phyloP scores from a whole-genome alignment of 139 green algal species.

The Chlamydomonas sp. region DNA sequence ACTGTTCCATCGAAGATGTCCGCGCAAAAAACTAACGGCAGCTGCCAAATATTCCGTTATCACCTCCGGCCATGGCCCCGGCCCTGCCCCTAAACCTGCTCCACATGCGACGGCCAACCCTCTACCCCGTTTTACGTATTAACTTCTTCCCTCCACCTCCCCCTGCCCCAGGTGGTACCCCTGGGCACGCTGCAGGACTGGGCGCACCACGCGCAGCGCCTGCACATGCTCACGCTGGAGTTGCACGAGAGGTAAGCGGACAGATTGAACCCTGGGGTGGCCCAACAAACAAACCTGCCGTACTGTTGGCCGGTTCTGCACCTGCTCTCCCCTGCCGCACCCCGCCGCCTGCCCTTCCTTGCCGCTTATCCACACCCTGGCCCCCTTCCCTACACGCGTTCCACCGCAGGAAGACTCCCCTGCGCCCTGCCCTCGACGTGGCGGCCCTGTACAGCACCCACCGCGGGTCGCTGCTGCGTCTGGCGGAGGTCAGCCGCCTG shows the following conservation, averaged over 20 bases:
- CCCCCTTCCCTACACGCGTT: too few species aligned
- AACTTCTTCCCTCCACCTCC: neutral
- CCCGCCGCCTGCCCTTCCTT: too few species aligned
- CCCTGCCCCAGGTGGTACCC: slow-evolving; percentile 26
- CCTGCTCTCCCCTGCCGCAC: too few species aligned
- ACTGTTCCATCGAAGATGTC: too few species aligned
- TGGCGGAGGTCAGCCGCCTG: slow-evolving; percentile 4
- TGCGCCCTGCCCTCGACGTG: neutral
- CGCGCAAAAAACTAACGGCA: too few species aligned
- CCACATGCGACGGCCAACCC: neutral
- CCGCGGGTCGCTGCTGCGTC: neutral
- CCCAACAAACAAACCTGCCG: too few species aligned
- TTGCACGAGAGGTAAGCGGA: slow-evolving; percentile 12
- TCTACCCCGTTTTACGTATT: too few species aligned
- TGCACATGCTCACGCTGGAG: slow-evolving; percentile 33
- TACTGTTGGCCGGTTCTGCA: too few species aligned
- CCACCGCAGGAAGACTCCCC: neutral
- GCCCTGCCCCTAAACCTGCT: neutral
- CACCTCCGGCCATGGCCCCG: neutral
- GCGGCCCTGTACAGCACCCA: slow-evolving; percentile 3
- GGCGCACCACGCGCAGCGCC: neutral
- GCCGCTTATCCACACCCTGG: neutral
- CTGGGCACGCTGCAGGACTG: slow-evolving; percentile 30
- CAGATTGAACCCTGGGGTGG: neutral
- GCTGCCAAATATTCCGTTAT: too few species aligned